Conservation (phyloP, 2,329 filamentous ascomycete species). For the Colletotrichum chlorophyti region DNA sequence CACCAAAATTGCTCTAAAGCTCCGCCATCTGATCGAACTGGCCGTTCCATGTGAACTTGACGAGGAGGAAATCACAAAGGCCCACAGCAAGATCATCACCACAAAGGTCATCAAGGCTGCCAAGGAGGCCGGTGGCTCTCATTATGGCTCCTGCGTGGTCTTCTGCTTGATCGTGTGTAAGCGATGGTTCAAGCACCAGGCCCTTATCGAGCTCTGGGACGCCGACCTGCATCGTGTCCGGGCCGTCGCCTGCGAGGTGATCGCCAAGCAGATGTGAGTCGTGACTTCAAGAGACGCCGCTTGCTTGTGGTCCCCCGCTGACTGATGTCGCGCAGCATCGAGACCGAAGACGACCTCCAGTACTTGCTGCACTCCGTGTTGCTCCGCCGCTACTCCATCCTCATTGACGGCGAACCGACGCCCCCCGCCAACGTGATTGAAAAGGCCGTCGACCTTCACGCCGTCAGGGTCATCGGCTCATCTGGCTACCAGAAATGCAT, state of each 20-base stretch:
- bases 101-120: conserved; percentile 80
- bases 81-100: conserved; percentile 89
- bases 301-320: too few relatives aligned
- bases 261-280: conserved; percentile 74
- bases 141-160: conserved; percentile 81
- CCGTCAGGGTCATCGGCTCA: conserved; percentile 85
- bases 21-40: conserved; percentile 90
- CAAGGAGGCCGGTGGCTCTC: conserved; percentile 77
- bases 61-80: conserved; percentile 73
- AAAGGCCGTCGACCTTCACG: conserved; percentile 91
- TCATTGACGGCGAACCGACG: conserved; percentile 75
- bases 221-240: conserved; percentile 81
- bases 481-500: conserved; percentile 97
- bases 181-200: conserved; percentile 80
- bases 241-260: conserved; percentile 84
- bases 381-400: conserved; percentile 86
- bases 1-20: conserved; percentile 85
- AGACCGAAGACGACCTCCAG: conserved; percentile 78
- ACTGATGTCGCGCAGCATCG: conserved; percentile 65
- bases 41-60: conserved; percentile 91
- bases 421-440: conserved; percentile 88
- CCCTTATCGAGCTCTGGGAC: conserved; percentile 87
- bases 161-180: conserved; percentile 79
- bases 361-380: conserved; percentile 84
- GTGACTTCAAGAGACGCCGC: rapidly evolving